These are phyloP conservation scores for Pichia californica DNA, from an alignment of 805 yeast species.

Conservation along the genomic window DNA sequence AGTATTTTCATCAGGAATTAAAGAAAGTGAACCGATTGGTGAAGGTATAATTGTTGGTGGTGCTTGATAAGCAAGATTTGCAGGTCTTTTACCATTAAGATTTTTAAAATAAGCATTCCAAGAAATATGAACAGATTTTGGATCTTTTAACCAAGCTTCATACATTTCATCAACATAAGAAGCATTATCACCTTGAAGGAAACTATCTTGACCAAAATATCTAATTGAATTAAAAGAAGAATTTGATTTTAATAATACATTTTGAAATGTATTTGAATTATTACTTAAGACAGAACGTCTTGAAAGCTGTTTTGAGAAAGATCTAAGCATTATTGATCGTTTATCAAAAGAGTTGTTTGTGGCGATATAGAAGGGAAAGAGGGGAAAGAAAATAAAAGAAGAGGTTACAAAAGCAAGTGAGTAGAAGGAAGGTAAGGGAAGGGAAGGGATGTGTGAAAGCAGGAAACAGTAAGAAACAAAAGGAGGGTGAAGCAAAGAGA, in stretches of 20 bases:
- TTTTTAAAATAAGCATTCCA: conserved; percentile 97
- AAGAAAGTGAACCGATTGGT: conserved; percentile 69
- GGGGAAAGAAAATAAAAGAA: background rate
- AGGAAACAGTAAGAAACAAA: background rate
- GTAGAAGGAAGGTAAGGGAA: no score
- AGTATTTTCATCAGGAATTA: conserved; percentile 44
- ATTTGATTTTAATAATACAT: background rate
- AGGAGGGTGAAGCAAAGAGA: background rate
- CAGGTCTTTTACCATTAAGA: conserved; percentile 61
- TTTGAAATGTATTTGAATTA: background rate
- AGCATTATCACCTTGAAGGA: conserved; percentile 78
- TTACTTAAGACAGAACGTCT: conserved; percentile 19
- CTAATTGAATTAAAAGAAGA: conserved; percentile 10
- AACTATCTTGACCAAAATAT: conserved; percentile 55
- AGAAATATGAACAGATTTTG: conserved; percentile 83
- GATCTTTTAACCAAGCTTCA: conserved; percentile 88
- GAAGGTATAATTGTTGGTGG: conserved; percentile 88
- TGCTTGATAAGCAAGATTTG: conserved; percentile 73
- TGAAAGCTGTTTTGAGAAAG: conserved; percentile 20
- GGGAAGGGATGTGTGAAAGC: no score
- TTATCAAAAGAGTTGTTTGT: background rate
- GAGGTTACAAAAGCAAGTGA: no score
- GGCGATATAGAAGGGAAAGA: background rate
- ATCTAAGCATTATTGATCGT: conserved; percentile 23
- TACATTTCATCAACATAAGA: conserved; percentile 97